Percentiles rank a stretch among this genome's conserved stretches.
phyloP scores from a whole-genome alignment of 768 basidiomycete genomes.

The Pleurotus cornucopiae region DNA sequence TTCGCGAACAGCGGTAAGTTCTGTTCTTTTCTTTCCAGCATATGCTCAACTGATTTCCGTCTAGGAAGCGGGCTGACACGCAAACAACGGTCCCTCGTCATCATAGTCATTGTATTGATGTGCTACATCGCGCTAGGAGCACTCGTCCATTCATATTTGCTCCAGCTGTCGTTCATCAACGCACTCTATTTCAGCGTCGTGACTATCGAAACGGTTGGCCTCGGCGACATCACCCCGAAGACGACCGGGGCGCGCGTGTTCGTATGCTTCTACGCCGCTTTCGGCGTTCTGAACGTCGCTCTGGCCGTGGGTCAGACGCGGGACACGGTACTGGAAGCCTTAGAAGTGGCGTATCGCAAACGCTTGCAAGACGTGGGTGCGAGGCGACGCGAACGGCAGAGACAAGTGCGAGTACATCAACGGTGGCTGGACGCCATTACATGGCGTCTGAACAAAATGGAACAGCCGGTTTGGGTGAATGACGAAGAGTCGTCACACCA shows the following conservation, averaged over 20 bases:
- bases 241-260: slow-evolving; percentile 53
- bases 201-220: slow-evolving; percentile 70
- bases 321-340: slow-evolving; percentile 69
- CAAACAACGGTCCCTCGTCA: slow-evolving; percentile 76
- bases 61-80: slow-evolving; percentile 76
- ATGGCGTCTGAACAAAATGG: slow-evolving; percentile 51
- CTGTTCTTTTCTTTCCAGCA: not conserved
- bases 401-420: slow-evolving; percentile 38
- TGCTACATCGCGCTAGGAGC: slow-evolving; percentile 73
- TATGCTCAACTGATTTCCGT: not conserved
- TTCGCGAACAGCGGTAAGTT: slow-evolving; percentile 60
- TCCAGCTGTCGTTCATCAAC: slow-evolving; percentile 60
- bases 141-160: slow-evolving; percentile 48
- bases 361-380: slow-evolving; percentile 45
- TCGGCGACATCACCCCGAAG: slow-evolving; percentile 68
- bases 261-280: slow-evolving; percentile 49
- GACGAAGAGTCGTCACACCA: slow-evolving; percentile 19
- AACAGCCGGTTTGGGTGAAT: slow-evolving; percentile 50
- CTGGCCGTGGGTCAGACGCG: slow-evolving; percentile 62
- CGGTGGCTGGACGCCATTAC: slow-evolving; percentile 64
- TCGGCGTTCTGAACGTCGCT: slow-evolving; percentile 63
- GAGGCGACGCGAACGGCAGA: slow-evolving; percentile 37
- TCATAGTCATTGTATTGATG: slow-evolving; percentile 72
- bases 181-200: slow-evolving; percentile 76
- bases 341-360: slow-evolving; percentile 60